These are phyloP conservation scores for Luzula sylvatica DNA, from an alignment of 176 grass and related monocot species.

Conservation along the genomic window DNA sequence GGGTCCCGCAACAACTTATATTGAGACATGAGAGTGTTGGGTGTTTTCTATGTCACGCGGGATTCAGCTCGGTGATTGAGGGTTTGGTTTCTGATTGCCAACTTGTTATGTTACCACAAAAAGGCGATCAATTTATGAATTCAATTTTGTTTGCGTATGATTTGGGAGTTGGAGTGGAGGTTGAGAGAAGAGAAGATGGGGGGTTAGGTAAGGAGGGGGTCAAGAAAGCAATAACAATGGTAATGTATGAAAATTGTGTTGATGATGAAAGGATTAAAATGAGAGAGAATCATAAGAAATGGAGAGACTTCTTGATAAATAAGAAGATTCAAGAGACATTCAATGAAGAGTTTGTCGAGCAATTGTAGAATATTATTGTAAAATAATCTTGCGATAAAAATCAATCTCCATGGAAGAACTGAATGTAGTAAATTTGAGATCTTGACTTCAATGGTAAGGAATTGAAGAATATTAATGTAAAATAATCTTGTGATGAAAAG, in stretches of 20 bases:
- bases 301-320: constrained; percentile 33
- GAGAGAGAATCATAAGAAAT: constrained; percentile 17
- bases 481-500: too few relatives aligned
- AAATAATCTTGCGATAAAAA: too few relatives aligned
- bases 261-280: neutral
- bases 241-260: neutral
- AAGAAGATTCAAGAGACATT: constrained; percentile 13
- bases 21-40: constrained; percentile 33
- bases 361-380: too few relatives aligned
- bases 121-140: constrained; percentile 35
- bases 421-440: too few relatives aligned
- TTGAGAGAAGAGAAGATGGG: constrained; percentile 24
- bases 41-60: constrained; percentile 40
- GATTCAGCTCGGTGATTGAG: constrained; percentile 39
- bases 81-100: constrained; percentile 18
- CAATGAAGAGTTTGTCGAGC: too few relatives aligned
- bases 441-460: too few relatives aligned
- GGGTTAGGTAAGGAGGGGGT: constrained; percentile 19
- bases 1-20: constrained; percentile 49
- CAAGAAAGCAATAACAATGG: constrained; percentile 17
- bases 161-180: constrained; percentile 25
- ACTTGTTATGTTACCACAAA: constrained; percentile 36
- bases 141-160: constrained; percentile 22
- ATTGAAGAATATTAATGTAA: too few relatives aligned
- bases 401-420: too few relatives aligned